These are phyloP conservation scores for Lachancea meyersii DNA, from an alignment of 805 yeast species.

Conservation along the genomic window DNA sequence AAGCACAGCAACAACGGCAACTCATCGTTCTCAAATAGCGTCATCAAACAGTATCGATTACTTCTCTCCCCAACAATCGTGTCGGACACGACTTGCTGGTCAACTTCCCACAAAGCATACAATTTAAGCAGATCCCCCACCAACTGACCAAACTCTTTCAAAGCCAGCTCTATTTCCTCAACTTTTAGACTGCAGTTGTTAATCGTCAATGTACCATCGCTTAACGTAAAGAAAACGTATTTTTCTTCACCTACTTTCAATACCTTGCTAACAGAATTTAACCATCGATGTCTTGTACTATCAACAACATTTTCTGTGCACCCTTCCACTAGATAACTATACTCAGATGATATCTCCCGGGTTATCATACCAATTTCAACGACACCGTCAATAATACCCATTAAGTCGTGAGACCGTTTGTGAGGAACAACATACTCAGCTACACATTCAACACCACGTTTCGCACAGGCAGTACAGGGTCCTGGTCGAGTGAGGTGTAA, in stretches of 20 bases:
- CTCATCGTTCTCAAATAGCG: constrained; percentile 14
- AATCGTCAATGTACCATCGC: constrained; percentile 12
- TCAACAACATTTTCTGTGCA: not conserved
- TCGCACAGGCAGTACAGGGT: constrained; percentile 53
- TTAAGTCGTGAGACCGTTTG: constrained; percentile 40
- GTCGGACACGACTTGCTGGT: not conserved
- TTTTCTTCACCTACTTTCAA: constrained; percentile 11
- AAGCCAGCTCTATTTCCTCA: not conserved
- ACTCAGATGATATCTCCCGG: not conserved
- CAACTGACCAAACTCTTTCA: constrained; percentile 10
- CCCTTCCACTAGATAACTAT: not conserved
- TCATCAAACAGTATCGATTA: constrained; percentile 8
- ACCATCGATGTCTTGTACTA: not conserved
- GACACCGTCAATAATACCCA: constrained; percentile 31
- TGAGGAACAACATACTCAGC: constrained; percentile 51
- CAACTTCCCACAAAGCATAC: constrained; percentile 14
- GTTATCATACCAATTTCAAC: constrained; percentile 7
- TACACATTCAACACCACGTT: constrained; percentile 46
- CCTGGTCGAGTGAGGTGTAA: constrained; percentile 45
- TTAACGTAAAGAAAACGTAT: constrained; percentile 9
- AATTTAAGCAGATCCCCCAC: constrained; percentile 10
- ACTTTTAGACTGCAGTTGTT: constrained; percentile 15
- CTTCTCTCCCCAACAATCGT: constrained; percentile 10
- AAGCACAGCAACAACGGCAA: constrained; percentile 16
- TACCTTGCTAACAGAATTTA: constrained; percentile 1